Evolutionary conservation across 176 grass and related monocot genomes (phyloP).

Genomic region (Avena insularis): DNA sequence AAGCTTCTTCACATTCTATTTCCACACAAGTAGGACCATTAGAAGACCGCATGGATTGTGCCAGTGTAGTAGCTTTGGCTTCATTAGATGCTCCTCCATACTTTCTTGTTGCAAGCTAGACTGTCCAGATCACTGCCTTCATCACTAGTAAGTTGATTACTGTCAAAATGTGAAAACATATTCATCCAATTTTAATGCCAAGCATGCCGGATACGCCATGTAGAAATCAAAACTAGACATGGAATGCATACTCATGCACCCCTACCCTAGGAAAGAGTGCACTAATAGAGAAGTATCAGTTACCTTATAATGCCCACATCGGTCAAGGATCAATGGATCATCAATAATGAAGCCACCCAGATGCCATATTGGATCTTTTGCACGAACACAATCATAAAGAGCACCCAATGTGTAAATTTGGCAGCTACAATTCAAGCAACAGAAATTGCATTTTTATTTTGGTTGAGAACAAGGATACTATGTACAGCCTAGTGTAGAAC

Average conservation of each 20-base stretch:
- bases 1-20: not conserved
- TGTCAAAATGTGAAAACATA: constrained; percentile 58
- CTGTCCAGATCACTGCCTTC: constrained; percentile 53
- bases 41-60: no score
- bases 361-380: constrained; percentile 90
- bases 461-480: constrained; percentile 68
- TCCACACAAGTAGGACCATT: no score
- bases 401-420: constrained; percentile 67
- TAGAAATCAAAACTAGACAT: constrained; percentile 73
- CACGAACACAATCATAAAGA: constrained; percentile 77
- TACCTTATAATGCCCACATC: constrained; percentile 77
- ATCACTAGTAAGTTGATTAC: constrained; percentile 39
- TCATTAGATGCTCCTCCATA: no score
- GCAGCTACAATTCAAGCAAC: constrained; percentile 78
- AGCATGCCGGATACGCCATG: constrained; percentile 74
- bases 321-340: constrained; percentile 76
- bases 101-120: not conserved
- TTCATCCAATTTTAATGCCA: constrained; percentile 76
- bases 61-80: no score
- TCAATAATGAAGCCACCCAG: constrained; percentile 92
- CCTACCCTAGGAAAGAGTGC: not conserved
- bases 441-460: constrained; percentile 84
- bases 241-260: constrained; percentile 41
- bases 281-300: not conserved
- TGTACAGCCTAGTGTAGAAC: no score